These are phyloP conservation scores for Gossypium arboreum DNA, from an alignment of 345 rosid genomes.

Conservation along the genomic window DNA sequence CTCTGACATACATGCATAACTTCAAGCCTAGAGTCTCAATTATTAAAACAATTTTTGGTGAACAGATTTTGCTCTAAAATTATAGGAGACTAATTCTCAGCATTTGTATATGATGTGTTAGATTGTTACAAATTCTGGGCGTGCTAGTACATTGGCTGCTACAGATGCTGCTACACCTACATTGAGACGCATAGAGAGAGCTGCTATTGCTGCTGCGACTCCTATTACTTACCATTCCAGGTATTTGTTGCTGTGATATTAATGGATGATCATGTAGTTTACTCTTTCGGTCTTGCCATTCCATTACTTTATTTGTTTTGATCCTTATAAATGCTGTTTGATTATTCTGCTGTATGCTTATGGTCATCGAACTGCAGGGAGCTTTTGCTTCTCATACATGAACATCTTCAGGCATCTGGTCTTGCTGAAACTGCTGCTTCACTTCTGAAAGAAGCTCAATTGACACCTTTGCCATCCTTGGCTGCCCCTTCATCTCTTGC, in stretches of 20 bases:
- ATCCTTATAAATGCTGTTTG: neutral
- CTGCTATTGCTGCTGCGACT: slow-evolving; percentile 97
- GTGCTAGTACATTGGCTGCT: slow-evolving; percentile 87
- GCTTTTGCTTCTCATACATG: slow-evolving; percentile 87
- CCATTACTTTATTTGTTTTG: neutral
- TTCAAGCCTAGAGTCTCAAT: neutral
- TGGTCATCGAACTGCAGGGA: slow-evolving; percentile 49
- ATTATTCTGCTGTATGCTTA: slow-evolving; percentile 1
- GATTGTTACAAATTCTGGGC: slow-evolving; percentile 97
- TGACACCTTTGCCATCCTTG: slow-evolving; percentile 71
- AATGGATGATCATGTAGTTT: neutral
- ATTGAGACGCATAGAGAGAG: slow-evolving; percentile 94
- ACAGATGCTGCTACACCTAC: slow-evolving; percentile 99
- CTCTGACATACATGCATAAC: neutral
- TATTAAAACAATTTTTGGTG: slow-evolving; percentile 5
- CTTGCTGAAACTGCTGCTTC: slow-evolving; percentile 57
- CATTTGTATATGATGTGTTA: slow-evolving; percentile 31
- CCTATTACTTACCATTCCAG: slow-evolving; percentile 88
- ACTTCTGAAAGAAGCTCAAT: slow-evolving; percentile 85
- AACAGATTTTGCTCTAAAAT: neutral
- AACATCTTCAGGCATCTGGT: slow-evolving; percentile 94
- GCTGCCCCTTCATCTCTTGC: slow-evolving; percentile 64
- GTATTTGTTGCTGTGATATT: slow-evolving; percentile 23
- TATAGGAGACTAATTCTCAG: slow-evolving; percentile 8
- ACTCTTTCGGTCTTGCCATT: neutral